phyloP scores from a whole-genome alignment of 2,329 filamentous ascomycete species.

The Exophiala lecanii-corni region DNA sequence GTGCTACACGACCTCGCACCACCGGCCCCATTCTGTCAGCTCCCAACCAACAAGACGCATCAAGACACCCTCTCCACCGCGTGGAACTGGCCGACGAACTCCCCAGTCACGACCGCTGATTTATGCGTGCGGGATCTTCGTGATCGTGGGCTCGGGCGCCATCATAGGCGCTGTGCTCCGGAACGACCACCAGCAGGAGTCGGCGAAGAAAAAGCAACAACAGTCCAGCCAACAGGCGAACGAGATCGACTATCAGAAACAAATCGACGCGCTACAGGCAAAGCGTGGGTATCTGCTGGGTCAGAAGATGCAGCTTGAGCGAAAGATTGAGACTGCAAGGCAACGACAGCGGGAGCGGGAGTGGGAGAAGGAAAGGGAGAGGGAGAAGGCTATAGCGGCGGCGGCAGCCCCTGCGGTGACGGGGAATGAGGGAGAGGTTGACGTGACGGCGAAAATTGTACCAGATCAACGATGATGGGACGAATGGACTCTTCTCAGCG shows the following conservation, averaged over 20 bases:
- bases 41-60: neutral
- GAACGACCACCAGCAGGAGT: conserved; percentile 11
- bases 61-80: neutral
- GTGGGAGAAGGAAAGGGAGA: conserved; percentile 11
- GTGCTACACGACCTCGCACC: too few relatives aligned
- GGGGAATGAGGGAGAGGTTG: too few relatives aligned
- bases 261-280: conserved; percentile 12
- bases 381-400: conserved; percentile 8
- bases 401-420: too few relatives aligned
- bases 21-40: too few relatives aligned
- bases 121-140: conserved; percentile 19
- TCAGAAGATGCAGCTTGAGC: conserved; percentile 17
- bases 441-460: too few relatives aligned
- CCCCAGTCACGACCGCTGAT: conserved; percentile 12
- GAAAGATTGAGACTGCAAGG: conserved; percentile 13
- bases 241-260: neutral
- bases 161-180: conserved; percentile 20
- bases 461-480: too few relatives aligned
- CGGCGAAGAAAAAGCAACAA: conserved; percentile 1
- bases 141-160: conserved; percentile 19
- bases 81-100: conserved; percentile 2
- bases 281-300: conserved; percentile 13
- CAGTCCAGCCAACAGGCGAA: neutral
- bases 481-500: too few relatives aligned
- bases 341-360: conserved; percentile 12